Evolutionary conservation across 192 early-diverging fungal species (phyloP), one percentile per base, ranked within the genome.

Genomic region (Backusella liffmaniae): DNA sequence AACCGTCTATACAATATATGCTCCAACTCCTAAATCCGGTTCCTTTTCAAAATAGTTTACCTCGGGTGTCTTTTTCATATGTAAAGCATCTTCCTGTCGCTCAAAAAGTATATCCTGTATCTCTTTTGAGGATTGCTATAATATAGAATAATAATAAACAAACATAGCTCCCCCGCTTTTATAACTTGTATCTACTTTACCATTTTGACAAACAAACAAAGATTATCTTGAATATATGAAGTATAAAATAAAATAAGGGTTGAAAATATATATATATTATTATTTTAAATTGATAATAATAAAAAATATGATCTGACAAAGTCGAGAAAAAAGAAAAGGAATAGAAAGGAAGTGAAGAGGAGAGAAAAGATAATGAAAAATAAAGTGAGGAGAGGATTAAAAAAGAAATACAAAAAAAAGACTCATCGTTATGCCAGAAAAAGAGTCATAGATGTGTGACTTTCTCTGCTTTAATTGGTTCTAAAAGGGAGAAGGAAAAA

Each of bases 1-100:
- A 56, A 23, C 18, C 18, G n/a, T 21, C 23, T 56, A 56, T 62
- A 59, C 46, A 49, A 49, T 49, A 62, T 62, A 62, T 62, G 56
- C 56, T 29, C 56, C 56, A 62, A 62, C 56, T 62, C 56, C 56
- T 62, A 62, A 62, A 62, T 62, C 56, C 56, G 56, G 56, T 62
- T 62, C 56, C 56, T 62, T 62, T 62, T 62, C 23, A 62, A 62
- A 62, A 29, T 62, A 29, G 9, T 62, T 62, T 62, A 62, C 56
- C 56, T 62, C 56, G 56, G 56, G 10, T 62, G 56, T 26, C 56
- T 62, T 62, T 29, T 62, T 62, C 56, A 62, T 62, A 62, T 62
- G 56, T 62, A 62, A 29, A 29, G 21, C 21, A 29, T 62, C 56
- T 12, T 62, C 56, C 23, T 62, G 56, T 62, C 56, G 56, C 13